These are phyloP conservation scores for Neofusicoccum cordaticola DNA, from an alignment of 2,329 filamentous ascomycete genomes.

Conservation along the genomic window DNA sequence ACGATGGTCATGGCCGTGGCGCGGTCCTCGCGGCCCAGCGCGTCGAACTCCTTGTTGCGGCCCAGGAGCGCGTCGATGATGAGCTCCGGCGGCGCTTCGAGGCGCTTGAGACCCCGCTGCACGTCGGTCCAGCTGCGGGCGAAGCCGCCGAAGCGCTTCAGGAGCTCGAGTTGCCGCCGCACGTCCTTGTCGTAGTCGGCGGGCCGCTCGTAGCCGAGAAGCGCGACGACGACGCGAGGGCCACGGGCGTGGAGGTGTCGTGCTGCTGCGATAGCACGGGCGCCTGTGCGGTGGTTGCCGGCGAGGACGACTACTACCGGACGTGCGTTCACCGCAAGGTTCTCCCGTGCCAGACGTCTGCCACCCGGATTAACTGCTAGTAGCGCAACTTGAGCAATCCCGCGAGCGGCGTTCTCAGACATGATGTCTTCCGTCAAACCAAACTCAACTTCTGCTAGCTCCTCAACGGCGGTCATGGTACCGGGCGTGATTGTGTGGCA, in stretches of 20 bases:
- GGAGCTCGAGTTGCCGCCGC: constrained; percentile 76
- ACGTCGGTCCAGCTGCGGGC: constrained; percentile 63
- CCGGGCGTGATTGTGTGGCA: constrained; percentile 64
- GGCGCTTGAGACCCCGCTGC: constrained; percentile 50
- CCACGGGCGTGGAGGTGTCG: constrained; percentile 84
- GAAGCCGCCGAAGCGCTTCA: constrained; percentile 77
- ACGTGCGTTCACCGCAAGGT: constrained; percentile 41
- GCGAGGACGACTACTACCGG: constrained; percentile 74
- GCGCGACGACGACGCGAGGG: constrained; percentile 74
- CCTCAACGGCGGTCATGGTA: constrained; percentile 90
- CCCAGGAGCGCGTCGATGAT: constrained; percentile 89
- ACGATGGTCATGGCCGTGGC: constrained; percentile 84
- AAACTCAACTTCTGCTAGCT: constrained; percentile 82
- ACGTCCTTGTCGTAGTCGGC: constrained; percentile 76
- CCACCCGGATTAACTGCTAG: constrained; percentile 60
- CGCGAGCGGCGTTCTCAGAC: constrained; percentile 84
- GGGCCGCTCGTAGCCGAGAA: constrained; percentile 82
- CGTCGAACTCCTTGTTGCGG: constrained; percentile 83
- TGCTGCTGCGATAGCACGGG: constrained; percentile 78
- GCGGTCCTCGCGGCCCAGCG: constrained; percentile 78
- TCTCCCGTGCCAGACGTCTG: constrained; percentile 52
- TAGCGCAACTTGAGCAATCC: constrained; percentile 80
- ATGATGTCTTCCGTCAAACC: constrained; percentile 87
- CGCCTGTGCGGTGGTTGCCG: constrained; percentile 90
- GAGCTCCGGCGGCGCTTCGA: constrained; percentile 67